A percentile compares a stretch with the other conserved stretches of the same genome.
Evolutionary conservation across 2,329 filamentous ascomycete species (phyloP).

Genomic region (Talaromyces atroroseus): DNA sequence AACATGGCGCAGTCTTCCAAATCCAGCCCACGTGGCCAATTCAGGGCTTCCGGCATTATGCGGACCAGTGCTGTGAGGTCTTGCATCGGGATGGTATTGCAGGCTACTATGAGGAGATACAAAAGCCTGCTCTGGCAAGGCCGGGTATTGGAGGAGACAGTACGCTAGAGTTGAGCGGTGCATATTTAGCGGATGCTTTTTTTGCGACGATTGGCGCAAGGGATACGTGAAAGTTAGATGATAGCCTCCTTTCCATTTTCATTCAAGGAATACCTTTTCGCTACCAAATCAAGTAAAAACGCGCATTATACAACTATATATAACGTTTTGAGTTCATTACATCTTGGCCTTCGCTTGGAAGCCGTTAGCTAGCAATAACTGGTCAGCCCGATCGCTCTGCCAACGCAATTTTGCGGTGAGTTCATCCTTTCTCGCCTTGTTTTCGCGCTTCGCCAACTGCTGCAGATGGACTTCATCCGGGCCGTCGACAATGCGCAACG

Average conservation of each 20-base stretch:
- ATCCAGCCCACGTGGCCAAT: neutral
- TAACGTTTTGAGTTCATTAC: constrained; percentile 15
- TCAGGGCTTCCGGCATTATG: neutral
- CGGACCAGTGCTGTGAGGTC: neutral
- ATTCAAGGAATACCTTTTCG: neutral
- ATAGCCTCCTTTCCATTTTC: neutral
- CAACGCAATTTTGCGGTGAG: constrained; percentile 38
- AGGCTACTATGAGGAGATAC: neutral
- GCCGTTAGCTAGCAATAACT: constrained; percentile 32
- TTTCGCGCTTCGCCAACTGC: constrained; percentile 52
- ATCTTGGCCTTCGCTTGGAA: constrained; percentile 34
- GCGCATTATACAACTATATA: neutral
- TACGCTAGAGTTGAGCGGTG: neutral
- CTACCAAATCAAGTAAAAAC: neutral
- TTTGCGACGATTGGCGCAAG: neutral
- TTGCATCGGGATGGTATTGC: neutral
- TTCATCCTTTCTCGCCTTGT: constrained; percentile 44
- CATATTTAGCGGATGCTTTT: neutral
- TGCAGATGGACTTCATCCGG: constrained; percentile 89
- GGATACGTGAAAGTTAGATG: neutral
- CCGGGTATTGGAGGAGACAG: neutral
- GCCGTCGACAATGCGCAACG: constrained; percentile 81
- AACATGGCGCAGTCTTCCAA: neutral
- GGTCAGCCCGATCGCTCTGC: constrained; percentile 36
- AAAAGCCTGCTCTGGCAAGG: neutral